Evolutionary conservation across 1,284 basidiomycete species (phyloP).

Genomic region (Porodaedalea pini): DNA sequence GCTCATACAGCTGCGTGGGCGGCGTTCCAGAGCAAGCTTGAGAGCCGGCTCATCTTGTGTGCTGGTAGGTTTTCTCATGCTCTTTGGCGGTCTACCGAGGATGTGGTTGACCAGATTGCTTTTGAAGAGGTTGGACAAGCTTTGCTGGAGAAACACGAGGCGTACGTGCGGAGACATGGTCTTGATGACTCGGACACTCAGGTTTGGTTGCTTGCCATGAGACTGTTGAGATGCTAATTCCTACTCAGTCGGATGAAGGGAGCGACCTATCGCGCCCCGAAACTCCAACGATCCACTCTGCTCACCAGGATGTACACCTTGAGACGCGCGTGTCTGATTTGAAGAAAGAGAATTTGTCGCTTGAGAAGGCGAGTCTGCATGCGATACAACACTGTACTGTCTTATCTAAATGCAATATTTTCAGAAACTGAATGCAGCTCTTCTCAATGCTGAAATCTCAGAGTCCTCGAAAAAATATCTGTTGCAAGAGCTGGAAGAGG

Average conservation of each 20-base stretch:
- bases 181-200: conserved; percentile 34
- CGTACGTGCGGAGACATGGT: conserved; percentile 73
- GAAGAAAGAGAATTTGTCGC: conserved; percentile 52
- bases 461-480: conserved; percentile 77
- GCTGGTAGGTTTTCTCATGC: conserved; percentile 56
- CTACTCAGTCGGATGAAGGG: conserved; percentile 12
- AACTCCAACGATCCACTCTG: conserved; percentile 12
- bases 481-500: conserved; percentile 74
- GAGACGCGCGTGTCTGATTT: conserved; percentile 42
- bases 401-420: neutral
- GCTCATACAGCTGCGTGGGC: conserved; percentile 61
- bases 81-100: neutral
- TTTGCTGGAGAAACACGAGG: conserved; percentile 82
- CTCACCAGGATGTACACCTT: conserved; percentile 27
- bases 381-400: neutral
- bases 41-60: conserved; percentile 74
- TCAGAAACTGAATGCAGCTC: conserved; percentile 76
- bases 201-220: neutral
- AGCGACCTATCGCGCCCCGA: conserved; percentile 12
- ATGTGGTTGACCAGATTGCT: conserved; percentile 57
- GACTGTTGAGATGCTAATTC: neutral
- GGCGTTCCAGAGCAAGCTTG: conserved; percentile 63
- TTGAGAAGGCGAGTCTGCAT: conserved; percentile 57
- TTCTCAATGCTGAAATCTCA: conserved; percentile 78
- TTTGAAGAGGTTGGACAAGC: conserved; percentile 89